Evolutionary conservation across 129 eudicot species (phyloP).

Genomic region (Oenanthe sinensis): DNA sequence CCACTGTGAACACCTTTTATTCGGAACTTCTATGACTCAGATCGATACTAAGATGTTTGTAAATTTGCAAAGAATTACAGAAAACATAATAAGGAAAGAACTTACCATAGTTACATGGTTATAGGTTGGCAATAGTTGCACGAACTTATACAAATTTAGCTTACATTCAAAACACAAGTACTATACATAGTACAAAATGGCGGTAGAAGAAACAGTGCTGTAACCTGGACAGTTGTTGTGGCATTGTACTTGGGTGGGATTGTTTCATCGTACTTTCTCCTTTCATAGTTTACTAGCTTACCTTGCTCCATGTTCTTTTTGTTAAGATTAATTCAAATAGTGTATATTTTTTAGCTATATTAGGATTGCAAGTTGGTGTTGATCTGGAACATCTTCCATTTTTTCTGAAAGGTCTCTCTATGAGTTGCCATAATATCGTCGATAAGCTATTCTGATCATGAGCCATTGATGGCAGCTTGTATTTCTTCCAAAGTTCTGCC

Average conservation of each 20-base stretch:
- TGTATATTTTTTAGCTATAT: not conserved
- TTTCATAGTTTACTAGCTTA: not conserved
- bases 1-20: too few species aligned
- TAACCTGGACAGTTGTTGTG: not conserved
- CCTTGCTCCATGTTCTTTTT: not conserved
- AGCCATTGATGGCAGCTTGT: conserved; percentile 58
- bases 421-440: not conserved
- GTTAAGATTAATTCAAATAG: not conserved
- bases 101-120: not conserved
- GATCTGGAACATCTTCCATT: not conserved
- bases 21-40: too few species aligned
- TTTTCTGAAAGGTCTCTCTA: not conserved
- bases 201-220: not conserved
- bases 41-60: too few species aligned
- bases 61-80: not conserved
- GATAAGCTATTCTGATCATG: not conserved
- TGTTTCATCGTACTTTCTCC: not conserved
- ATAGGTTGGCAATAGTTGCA: not conserved
- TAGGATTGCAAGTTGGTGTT: not conserved
- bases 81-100: not conserved
- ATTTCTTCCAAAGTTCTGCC: conserved; percentile 88
- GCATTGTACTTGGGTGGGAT: not conserved
- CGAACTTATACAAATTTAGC: not conserved
- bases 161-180: not conserved
- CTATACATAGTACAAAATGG: not conserved